Base-by-base conservation (phyloP, 805 yeast species). In the Metschnikowia reukaufii region DNA sequence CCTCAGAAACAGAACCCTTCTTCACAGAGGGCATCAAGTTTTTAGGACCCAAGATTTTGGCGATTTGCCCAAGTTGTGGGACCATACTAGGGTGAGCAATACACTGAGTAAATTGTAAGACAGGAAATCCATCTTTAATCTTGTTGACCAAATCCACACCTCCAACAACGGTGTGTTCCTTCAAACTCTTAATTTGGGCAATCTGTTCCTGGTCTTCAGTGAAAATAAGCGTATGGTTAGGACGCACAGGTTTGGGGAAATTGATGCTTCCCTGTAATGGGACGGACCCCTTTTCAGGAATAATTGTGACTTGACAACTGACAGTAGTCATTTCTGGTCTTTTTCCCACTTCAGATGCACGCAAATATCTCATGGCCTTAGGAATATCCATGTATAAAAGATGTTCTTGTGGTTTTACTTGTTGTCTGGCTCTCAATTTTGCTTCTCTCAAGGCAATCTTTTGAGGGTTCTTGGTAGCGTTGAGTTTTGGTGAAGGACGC, bases 321-420 rank as follows among this genome's bases (percentile, higher is more conserved):
- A 92, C 73, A 19, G 91, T 84, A 18, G 92, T 82, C 56, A 83
- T 82, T n/a, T 77, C 68, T 4, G 76, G 70, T 2, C 92, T 81
- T 60, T 86, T 81, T 4, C 99, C 98, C 4, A 90, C 95, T 65
- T 90, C 97, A 4, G 90, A 81, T 0, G 98, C 96, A 52, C 97
- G 76, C 47, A 92, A 63, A 60, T 83, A 90, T 57, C 86, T 77
- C 64, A 89, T 65, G 1, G 97, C 97, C 25, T 70, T 66, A 5
- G 86, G 79, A 6, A 89, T 74, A 41, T 80, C 83, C 86, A 87
- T 81, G 61, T 81, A 84, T 45, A 86, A 70, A 1, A 91, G 91
- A 42, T 75, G 74, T 12, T 53, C 66, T 62, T 55, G 68, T 48
- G 74, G 76, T 50, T 64, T 83, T 17, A 47, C 48, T 34, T 48